Evolutionary conservation across 2,329 filamentous ascomycete species (phyloP), one percentile per base, ranked within the genome.

Genomic region (Fusarium palustre): DNA sequence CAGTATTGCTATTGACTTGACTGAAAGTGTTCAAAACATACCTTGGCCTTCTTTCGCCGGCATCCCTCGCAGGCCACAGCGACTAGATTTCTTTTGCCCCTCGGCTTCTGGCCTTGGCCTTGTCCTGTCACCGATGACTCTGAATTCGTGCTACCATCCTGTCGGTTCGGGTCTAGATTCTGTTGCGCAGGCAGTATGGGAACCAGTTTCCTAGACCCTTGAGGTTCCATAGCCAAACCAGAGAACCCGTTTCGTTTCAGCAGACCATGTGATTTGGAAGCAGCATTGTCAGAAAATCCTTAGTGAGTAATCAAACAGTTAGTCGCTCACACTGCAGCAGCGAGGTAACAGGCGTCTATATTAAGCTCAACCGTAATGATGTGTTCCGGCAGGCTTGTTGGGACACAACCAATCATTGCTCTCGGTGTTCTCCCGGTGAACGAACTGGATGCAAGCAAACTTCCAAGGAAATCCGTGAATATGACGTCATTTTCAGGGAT

Each of bases 1-100:
- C 24, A 64, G 59, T 7, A 30, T 36, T 18, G n/a, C 8, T 41
- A 13, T 3, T 13, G 7, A 12, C 4, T n/a, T 30, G 25, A 12
- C 18, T 52, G 16, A 9, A 41, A 4, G 18, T 20, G 34, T n/a
- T 7, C 16, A 13, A 3, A 5, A 13, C 30, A 16, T 38, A 64
- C 61, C 22, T 64, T 64, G 5, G 61, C 52, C 30, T 64, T 64
- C 30, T 64, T 64, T 0, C 61, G 61, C 4, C 61, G 59, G 7
- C 61, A 64, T 15, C 38, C 59, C 9, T 64, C 61, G n/a, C 61
- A 64, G 7, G 61, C 61, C 3, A 64, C 45, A 7, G 50, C 61
- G 10, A 64, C 61, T 20, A 64, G 33, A 10, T 38, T 45, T 28
- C 60, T 63, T 25, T 57, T 63, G 4, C 18, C 15, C 15, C 24